phyloP scores from a whole-genome alignment of 2,329 filamentous ascomycete genomes.

The Colletotrichum abscissum region DNA sequence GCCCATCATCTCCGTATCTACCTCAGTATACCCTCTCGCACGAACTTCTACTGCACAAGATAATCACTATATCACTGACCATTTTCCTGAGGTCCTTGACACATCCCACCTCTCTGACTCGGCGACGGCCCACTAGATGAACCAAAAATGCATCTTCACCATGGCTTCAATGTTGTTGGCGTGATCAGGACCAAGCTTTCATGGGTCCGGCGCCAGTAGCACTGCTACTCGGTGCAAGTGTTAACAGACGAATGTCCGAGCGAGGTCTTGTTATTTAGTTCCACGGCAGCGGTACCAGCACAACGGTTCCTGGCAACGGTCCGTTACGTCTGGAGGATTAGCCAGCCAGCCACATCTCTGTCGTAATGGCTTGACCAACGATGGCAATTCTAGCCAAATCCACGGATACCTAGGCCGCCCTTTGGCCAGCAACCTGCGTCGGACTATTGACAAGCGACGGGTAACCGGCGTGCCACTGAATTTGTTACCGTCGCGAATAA shows the following conservation, averaged over 20 bases:
- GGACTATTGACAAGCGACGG: background rate
- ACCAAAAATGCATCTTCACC: background rate
- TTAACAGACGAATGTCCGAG: background rate
- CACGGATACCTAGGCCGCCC: no score
- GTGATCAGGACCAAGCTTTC: background rate
- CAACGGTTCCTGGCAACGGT: background rate
- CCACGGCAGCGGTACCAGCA: background rate
- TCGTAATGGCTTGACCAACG: background rate
- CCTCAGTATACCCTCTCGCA: background rate
- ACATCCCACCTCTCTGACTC: background rate
- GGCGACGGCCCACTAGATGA: background rate
- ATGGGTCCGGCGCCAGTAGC: background rate
- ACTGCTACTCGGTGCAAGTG: background rate
- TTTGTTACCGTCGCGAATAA: background rate
- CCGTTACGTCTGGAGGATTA: background rate
- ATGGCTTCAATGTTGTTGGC: no score
- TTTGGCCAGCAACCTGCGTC: background rate
- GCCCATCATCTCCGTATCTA: background rate
- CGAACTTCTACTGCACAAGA: background rate
- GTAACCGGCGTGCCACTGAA: background rate
- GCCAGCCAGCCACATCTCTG: background rate
- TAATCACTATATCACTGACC: background rate
- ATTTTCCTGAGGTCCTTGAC: background rate
- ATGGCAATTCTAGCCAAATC: background rate
- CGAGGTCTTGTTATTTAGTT: background rate